phyloP scores from a whole-genome alignment of 208 protist species.

The Acanthamoeba culbertsoni region DNA sequence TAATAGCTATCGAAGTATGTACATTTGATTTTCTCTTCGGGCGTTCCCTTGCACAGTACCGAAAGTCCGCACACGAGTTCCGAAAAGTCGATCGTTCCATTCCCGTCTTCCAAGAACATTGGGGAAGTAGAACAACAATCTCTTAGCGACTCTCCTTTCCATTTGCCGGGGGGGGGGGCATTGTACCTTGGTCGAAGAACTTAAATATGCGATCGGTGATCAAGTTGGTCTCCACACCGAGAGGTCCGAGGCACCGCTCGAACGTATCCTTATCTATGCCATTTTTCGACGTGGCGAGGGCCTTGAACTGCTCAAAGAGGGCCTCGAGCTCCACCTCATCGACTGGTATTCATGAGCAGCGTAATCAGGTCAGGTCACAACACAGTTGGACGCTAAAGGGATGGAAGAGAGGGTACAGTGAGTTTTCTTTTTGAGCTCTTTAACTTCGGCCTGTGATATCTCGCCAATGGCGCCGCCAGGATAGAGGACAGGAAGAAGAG shows the following conservation, averaged over 20 bases:
- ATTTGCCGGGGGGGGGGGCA: too few species aligned
- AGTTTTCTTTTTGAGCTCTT: slow-evolving; percentile 43
- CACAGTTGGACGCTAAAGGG: background rate
- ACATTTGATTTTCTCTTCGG: slow-evolving; percentile 73
- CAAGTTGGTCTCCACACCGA: slow-evolving; percentile 68
- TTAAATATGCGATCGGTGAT: slow-evolving; percentile 73
- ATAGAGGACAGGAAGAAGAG: slow-evolving; percentile 55
- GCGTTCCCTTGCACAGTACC: slow-evolving; percentile 68
- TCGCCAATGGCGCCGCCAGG: background rate
- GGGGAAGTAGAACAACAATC: too few species aligned
- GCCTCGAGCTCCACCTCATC: slow-evolving; percentile 66
- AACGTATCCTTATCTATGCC: slow-evolving; percentile 68
- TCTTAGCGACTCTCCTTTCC: too few species aligned
- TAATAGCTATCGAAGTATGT: background rate
- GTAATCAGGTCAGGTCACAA: background rate
- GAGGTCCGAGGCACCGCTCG: slow-evolving; percentile 68
- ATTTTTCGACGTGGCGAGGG: slow-evolving; percentile 7
- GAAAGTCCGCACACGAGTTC: slow-evolving; percentile 69
- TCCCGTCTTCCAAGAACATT: too few species aligned
- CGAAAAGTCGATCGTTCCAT: slow-evolving; percentile 66
- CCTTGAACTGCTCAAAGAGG: slow-evolving; percentile 67
- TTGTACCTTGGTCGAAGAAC: slow-evolving; percentile 69
- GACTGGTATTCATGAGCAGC: background rate
- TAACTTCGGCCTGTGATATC: slow-evolving; percentile 22
- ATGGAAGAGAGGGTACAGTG: slow-evolving; percentile 9